phyloP scores from a whole-genome alignment of 306 rosid species.

The Myrica gale region DNA sequence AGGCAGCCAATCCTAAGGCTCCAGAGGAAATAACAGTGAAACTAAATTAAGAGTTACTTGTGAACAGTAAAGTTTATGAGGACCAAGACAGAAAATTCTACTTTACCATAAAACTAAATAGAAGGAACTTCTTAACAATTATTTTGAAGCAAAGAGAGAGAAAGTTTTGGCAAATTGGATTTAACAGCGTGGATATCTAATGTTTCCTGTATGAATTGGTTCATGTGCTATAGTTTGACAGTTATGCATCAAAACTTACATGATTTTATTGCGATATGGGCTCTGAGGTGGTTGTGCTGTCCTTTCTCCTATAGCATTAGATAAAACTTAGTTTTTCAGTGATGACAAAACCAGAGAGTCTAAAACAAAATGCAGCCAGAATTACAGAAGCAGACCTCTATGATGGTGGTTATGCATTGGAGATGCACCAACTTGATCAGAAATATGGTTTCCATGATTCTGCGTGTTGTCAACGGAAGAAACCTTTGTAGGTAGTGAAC shows the following conservation, averaged over 20 bases:
- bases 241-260: constrained; percentile 39
- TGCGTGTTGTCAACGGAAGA: constrained; percentile 15
- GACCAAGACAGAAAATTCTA: no score
- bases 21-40: no score
- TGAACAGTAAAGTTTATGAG: no score
- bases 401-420: constrained; percentile 21
- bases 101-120: no score
- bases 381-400: constrained; percentile 30
- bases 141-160: no score
- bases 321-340: constrained; percentile 4
- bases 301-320: constrained; percentile 38
- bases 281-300: constrained; percentile 5
- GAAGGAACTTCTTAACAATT: no score
- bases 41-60: no score
- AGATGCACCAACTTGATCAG: constrained; percentile 22
- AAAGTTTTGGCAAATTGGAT: no score
- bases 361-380: background rate
- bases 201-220: background rate
- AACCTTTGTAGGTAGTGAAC: constrained; percentile 30
- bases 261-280: constrained; percentile 40
- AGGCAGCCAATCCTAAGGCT: background rate
- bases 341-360: background rate
- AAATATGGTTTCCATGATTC: constrained; percentile 10
- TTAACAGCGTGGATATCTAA: no score
- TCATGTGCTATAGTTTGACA: background rate